Evolutionary conservation across 495 filamentous ascomycete species (phyloP).

Genomic region (Pyronema domesticum): DNA sequence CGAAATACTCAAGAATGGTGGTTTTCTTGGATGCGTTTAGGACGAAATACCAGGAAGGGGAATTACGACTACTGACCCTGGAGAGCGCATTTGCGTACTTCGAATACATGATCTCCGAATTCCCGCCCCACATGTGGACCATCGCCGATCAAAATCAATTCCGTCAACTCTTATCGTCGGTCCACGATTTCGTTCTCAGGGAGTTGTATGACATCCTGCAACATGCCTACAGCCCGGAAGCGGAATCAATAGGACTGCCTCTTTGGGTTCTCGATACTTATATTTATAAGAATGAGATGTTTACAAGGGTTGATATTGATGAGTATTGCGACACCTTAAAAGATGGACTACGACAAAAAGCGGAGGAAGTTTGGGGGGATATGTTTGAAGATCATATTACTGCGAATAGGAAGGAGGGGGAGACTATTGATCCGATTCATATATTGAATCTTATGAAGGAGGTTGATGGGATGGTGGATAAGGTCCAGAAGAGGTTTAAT

Average conservation of each 20-base stretch:
- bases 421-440: conserved; percentile 70
- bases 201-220: conserved; percentile 76
- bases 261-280: conserved; percentile 73
- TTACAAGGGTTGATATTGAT: conserved; percentile 49
- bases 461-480: conserved; percentile 62
- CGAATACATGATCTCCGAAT: conserved; percentile 37
- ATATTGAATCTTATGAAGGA: conserved; percentile 74
- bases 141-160: conserved; percentile 58
- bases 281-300: conserved; percentile 59
- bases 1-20: conserved; percentile 59
- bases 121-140: conserved; percentile 56
- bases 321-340: conserved; percentile 51
- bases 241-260: conserved; percentile 56
- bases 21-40: conserved; percentile 71
- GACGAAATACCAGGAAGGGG: conserved; percentile 70
- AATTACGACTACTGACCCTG: conserved; percentile 61
- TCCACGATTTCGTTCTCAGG: conserved; percentile 69
- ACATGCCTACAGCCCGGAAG: conserved; percentile 75
- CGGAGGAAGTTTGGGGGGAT: conserved; percentile 45
- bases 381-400: conserved; percentile 35
- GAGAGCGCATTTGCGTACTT: conserved; percentile 66
- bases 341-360: conserved; percentile 53
- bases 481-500: conserved; percentile 66
- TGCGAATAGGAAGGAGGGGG: conserved; percentile 25
- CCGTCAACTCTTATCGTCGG: conserved; percentile 50